These are phyloP conservation scores for Penicillium sp. DNA, from an alignment of 2,329 filamentous ascomycete genomes.

Conservation along the genomic window DNA sequence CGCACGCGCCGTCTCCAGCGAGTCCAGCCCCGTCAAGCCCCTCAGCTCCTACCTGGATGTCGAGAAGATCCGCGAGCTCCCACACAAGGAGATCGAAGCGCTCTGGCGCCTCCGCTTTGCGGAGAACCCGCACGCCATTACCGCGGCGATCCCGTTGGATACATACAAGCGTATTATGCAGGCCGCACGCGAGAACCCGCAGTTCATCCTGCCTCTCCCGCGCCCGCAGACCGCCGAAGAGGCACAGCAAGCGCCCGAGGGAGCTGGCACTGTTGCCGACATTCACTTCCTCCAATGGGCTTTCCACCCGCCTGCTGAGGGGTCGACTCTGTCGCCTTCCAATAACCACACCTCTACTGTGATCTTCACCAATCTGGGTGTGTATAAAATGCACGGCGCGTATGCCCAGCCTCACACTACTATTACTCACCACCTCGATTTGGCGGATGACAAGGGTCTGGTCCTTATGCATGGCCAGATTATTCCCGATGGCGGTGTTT, in stretches of 20 bases:
- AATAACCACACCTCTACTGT: constrained; percentile 66
- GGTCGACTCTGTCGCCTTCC: constrained; percentile 35
- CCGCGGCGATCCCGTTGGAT: constrained; percentile 70
- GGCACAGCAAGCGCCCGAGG: constrained; percentile 24
- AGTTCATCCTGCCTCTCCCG: constrained; percentile 85
- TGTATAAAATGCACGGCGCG: constrained; percentile 87
- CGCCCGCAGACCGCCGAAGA: constrained; percentile 31
- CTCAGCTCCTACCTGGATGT: constrained; percentile 73
- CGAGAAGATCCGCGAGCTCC: constrained; percentile 68
- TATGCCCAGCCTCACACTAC: constrained; percentile 91
- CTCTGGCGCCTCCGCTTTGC: constrained; percentile 91
- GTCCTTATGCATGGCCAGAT: constrained; percentile 85
- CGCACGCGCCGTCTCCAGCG: constrained; percentile 45
- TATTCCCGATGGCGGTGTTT: constrained; percentile 71
- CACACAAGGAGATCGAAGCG: constrained; percentile 75
- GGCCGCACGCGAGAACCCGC: constrained; percentile 71
- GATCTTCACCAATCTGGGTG: constrained; percentile 89
- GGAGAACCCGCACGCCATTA: constrained; percentile 68
- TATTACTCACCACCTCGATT: constrained; percentile 83
- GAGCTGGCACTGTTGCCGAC: constrained; percentile 57
- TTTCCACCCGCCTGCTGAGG: constrained; percentile 64
- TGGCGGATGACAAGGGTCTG: constrained; percentile 69
- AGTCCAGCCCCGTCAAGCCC: constrained; percentile 58
- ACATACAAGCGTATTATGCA: constrained; percentile 72
- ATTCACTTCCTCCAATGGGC: constrained; percentile 97